These are phyloP conservation scores for Xerocomellus amylosporus DNA, from an alignment of 768 basidiomycete genomes.

Conservation along the genomic window DNA sequence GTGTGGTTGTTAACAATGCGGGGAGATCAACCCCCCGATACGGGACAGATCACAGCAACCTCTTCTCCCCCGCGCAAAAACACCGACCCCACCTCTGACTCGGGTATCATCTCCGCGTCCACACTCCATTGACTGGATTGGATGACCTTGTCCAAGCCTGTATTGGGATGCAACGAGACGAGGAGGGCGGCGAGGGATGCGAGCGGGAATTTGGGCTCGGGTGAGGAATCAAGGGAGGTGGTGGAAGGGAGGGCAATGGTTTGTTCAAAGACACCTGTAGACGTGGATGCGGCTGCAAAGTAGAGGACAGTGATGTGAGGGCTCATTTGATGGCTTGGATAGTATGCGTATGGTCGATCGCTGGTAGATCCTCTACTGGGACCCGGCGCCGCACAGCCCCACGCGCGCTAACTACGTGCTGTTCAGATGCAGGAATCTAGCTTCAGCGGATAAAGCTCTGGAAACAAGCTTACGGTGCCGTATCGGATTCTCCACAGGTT, in stretches of 20 bases:
- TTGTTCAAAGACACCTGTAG: conserved; percentile 58
- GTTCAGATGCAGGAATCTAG: too few relatives aligned
- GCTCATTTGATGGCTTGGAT: neutral
- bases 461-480: too few relatives aligned
- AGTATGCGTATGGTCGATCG: too few relatives aligned
- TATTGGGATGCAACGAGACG: conserved; percentile 51
- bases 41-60: conserved; percentile 77
- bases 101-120: conserved; percentile 73
- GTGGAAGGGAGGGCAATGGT: conserved; percentile 49
- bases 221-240: conserved; percentile 5
- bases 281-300: conserved; percentile 67
- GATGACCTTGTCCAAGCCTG: conserved; percentile 51
- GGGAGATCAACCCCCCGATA: conserved; percentile 64
- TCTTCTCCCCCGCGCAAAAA: conserved; percentile 68
- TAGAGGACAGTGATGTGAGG: conserved; percentile 45
- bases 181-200: conserved; percentile 51
- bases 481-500: too few relatives aligned
- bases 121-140: conserved; percentile 73
- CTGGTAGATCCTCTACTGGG: too few relatives aligned
- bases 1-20: neutral
- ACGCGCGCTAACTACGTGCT: too few relatives aligned
- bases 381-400: too few relatives aligned
- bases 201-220: conserved; percentile 37
- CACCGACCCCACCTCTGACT: conserved; percentile 39
- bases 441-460: too few relatives aligned